A percentile compares a stretch with the other conserved stretches of the same genome.
phyloP scores from a whole-genome alignment of 1,284 basidiomycete species.

The Sparassis latifolia region DNA sequence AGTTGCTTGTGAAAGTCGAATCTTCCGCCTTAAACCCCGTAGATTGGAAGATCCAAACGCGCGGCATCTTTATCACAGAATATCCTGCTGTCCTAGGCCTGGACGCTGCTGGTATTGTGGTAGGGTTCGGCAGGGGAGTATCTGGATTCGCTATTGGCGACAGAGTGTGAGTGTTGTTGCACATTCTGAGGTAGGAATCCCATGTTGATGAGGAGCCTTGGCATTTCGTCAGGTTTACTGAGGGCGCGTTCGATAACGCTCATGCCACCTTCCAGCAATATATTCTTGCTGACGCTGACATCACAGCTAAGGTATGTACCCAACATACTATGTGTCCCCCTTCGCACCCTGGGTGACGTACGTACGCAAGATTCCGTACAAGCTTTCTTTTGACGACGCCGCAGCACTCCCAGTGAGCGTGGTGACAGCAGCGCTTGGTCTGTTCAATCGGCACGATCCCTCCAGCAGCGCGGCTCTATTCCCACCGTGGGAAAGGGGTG shows the following conservation, averaged over 20 bases:
- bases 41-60: slow-evolving; percentile 38
- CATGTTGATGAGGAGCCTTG: not conserved
- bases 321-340: not conserved
- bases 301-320: slow-evolving; percentile 3
- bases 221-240: not conserved
- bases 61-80: slow-evolving; percentile 13
- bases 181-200: not conserved
- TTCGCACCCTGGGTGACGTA: not conserved
- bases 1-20: slow-evolving; percentile 39
- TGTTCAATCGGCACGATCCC: slow-evolving; percentile 7
- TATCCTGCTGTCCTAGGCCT: slow-evolving; percentile 18
- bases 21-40: slow-evolving; percentile 40
- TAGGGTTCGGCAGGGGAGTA: slow-evolving; percentile 13
- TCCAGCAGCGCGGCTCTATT: slow-evolving; percentile 9
- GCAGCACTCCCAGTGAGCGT: slow-evolving; percentile 14
- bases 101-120: slow-evolving; percentile 15
- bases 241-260: slow-evolving; percentile 4
- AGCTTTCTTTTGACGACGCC: slow-evolving; percentile 16
- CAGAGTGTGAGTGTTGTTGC: slow-evolving; percentile 9
- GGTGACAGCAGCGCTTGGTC: slow-evolving; percentile 12
- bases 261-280: slow-evolving; percentile 7
- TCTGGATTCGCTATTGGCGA: slow-evolving; percentile 9
- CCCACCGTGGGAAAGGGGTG: slow-evolving; percentile 17
- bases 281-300: slow-evolving; percentile 1
- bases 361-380: slow-evolving; percentile 11